Evolutionary conservation across 2,329 filamentous ascomycete genomes (phyloP), one percentile per base, ranked within the genome.

Genomic region (Stromatinia cepivora): DNA sequence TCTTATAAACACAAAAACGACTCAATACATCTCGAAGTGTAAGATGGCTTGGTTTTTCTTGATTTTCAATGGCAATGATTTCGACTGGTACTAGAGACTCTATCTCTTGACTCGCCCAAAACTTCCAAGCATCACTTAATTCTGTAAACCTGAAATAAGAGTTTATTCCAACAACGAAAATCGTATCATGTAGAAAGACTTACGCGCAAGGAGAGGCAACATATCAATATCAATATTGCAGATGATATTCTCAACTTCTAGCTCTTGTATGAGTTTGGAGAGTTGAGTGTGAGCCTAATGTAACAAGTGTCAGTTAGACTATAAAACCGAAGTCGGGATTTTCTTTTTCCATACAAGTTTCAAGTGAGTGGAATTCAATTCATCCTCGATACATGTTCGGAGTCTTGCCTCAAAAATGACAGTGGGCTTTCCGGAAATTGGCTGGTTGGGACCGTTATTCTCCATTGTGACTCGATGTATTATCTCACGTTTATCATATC

Each of bases 81-180:
- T 64, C 61, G 10, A 64, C 46, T 39, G 61, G 46, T 20, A 64
- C 34, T 52, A 64, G n/a, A 42, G 46, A 52, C n/a, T 64, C 46
- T 25, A 64, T 28, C 10, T 39, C 4, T 28, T 28, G 5, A 34
- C 8, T 20, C 17, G 17, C 31, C 45, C 31, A 50, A 42, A 22
- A 10, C 15, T 20, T 36, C 61, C 61, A 50, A 52, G 1, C 15
- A 13, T 4, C n/a, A 42, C 46, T 64, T 6, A 22, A 9, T 42
- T 64, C 61, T 63, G 13, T 52, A 39, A 8, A 52, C 7, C 20
- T 6, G 11, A 8, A 4, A 39, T 63, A 28, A 63, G 31, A 11
- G 50, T 13, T 39, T 11, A 50, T 52, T 28, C 22, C 9, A 63
- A n/a, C n/a, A 13, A 63, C 25, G 22, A 39, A 28, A 39, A 11